Evolutionary conservation across 441 rosid species (phyloP).

Genomic region (Metrosideros polymorpha): DNA sequence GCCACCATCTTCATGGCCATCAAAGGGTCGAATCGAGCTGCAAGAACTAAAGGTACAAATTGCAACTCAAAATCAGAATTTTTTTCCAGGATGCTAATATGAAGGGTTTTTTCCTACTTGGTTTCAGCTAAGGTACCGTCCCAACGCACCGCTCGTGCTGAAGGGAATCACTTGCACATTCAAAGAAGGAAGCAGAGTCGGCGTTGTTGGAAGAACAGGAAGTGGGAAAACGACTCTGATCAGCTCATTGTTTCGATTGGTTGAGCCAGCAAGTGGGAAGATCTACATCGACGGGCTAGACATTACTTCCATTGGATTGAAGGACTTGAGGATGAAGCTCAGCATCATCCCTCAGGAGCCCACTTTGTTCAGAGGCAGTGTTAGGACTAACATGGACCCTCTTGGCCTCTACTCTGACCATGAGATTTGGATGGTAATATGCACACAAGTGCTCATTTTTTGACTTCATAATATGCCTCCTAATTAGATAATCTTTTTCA

Average conservation of each 20-base stretch:
- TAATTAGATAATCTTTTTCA: background rate
- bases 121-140: background rate
- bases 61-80: background rate
- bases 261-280: background rate
- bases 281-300: background rate
- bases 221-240: conserved; percentile 40
- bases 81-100: background rate
- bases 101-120: background rate
- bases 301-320: background rate
- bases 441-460: background rate
- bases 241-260: conserved; percentile 28
- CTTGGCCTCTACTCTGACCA: background rate
- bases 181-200: background rate
- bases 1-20: conserved; percentile 43
- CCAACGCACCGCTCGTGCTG: background rate
- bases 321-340: background rate
- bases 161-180: background rate
- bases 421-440: conserved; percentile 6
- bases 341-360: background rate
- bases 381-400: background rate
- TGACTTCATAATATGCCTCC: background rate
- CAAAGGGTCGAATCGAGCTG: conserved; percentile 63
- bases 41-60: conserved; percentile 53
- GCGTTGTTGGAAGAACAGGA: background rate
- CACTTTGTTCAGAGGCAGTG: background rate